Base-by-base conservation (phyloP, 2,329 filamentous ascomycete genomes). In the Beauveria varroae region DNA sequence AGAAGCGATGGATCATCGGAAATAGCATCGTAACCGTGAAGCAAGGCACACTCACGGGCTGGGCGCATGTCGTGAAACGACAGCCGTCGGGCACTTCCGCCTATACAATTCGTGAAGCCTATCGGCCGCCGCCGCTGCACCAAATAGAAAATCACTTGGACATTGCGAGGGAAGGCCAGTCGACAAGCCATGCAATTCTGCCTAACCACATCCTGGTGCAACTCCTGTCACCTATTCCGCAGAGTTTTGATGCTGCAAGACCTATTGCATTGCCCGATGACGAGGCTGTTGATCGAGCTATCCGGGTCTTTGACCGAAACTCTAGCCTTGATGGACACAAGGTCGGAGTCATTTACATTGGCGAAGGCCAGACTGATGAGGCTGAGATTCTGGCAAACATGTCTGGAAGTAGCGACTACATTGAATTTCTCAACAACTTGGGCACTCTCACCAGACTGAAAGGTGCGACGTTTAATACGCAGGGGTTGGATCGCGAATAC, bases 251-350 rank as follows among this genome's bases (percentile, higher is more conserved):
- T 26, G 78, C 82, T 10, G 76, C 83, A 61, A 88, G 88, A 52
- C 91, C 90, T 10, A 86, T 97, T 51, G 85, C 87, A 0, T 80
- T 98, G 7, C 91, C 92, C 0, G 75, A 79, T 30, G 81, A 89
- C 62, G 89, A 91, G 18, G 81, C 83, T 37, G 85, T 88, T 2
- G 82, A 85, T 43, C 86, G 93, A 66, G 88, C 91, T 0, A 87
- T 99, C 44, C 83, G 84, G 43, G 80, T 86, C 14, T 96, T 99
- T 72, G 95, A 99, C 73, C 86, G 88, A 37, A 96, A 86, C 65
- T 89, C 93, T 43, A 93, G 91, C 9, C 88, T 99, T 5, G 95
- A 99, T 73, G 92, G 92, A 7, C 92, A 98, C 79, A 97, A 96
- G 74, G 89, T 96, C 47, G 95, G 95, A 18, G 89, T 99, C 24